Conservation (phyloP, 2,329 filamentous ascomycete species). For the Phoma sp. region DNA sequence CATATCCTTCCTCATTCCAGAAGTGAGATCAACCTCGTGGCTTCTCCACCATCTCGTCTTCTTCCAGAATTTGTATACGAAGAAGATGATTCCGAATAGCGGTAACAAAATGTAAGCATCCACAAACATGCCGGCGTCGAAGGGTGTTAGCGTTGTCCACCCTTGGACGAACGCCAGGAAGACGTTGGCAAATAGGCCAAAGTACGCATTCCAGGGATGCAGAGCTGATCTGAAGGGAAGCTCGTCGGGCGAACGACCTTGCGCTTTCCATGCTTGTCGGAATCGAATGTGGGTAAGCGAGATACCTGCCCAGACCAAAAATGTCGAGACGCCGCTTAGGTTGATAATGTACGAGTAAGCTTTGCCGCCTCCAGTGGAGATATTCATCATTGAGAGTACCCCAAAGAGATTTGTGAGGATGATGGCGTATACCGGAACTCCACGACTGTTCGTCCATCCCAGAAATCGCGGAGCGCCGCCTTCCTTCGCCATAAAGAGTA, state of each 20-base stretch:
- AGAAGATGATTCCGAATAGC: slow-evolving; percentile 56
- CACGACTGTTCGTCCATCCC: slow-evolving; percentile 69
- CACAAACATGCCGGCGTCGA: slow-evolving; percentile 59
- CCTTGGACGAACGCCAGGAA: slow-evolving; percentile 62
- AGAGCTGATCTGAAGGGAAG: slow-evolving; percentile 56
- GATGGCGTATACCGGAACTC: slow-evolving; percentile 66
- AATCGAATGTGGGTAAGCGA: slow-evolving; percentile 76
- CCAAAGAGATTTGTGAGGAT: slow-evolving; percentile 74
- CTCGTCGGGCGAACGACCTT: slow-evolving; percentile 45
- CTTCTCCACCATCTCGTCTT: slow-evolving; percentile 45
- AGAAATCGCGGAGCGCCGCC: slow-evolving; percentile 74
- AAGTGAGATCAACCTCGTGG: slow-evolving; percentile 50
- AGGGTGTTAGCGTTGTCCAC: slow-evolving; percentile 61
- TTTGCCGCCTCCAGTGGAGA: slow-evolving; percentile 68
- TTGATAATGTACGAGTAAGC: slow-evolving; percentile 75
- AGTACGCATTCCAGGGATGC: slow-evolving; percentile 60
- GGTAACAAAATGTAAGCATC: slow-evolving; percentile 62
- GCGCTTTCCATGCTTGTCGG: slow-evolving; percentile 63
- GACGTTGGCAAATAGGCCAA: slow-evolving; percentile 56
- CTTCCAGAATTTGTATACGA: slow-evolving; percentile 56
- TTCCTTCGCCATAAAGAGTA: slow-evolving; percentile 77
- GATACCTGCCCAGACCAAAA: slow-evolving; percentile 75
- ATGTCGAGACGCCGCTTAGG: slow-evolving; percentile 72
- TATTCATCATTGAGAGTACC: slow-evolving; percentile 76
- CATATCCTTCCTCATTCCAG: slow-evolving; percentile 47